Evolutionary conservation across 805 yeast genomes (phyloP).

Genomic region (Cyberlindnera xylosilytica): DNA sequence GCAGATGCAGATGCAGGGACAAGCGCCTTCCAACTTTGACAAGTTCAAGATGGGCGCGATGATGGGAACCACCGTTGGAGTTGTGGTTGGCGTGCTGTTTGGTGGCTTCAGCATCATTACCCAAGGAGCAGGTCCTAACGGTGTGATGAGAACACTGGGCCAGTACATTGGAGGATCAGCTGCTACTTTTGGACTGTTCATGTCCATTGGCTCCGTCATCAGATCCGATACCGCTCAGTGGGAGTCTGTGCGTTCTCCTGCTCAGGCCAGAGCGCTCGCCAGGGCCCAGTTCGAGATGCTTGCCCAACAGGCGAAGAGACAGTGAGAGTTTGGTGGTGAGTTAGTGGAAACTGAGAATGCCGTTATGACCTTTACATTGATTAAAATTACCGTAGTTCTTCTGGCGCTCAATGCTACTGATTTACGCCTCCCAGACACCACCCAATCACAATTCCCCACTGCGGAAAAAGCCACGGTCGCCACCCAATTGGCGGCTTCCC

Average conservation of each 20-base stretch:
- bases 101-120: constrained; percentile 91
- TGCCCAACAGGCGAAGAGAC: constrained; percentile 20
- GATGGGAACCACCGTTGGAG: constrained; percentile 87
- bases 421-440: not conserved
- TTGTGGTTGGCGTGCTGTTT: constrained; percentile 89
- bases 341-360: too few relatives aligned
- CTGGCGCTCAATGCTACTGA: not conserved
- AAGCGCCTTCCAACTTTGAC: constrained; percentile 84
- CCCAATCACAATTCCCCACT: not conserved
- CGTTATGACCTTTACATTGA: too few relatives aligned
- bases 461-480: too few relatives aligned
- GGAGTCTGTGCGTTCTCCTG: constrained; percentile 29
- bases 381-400: too few relatives aligned
- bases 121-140: constrained; percentile 98
- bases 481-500: too few relatives aligned
- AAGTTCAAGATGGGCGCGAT: constrained; percentile 98
- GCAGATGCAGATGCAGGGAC: constrained; percentile 50
- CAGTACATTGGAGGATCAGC: constrained; percentile 96
- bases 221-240: constrained; percentile 55
- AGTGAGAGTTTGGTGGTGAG: too few relatives aligned
- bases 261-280: constrained; percentile 39
- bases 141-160: constrained; percentile 93
- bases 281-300: constrained; percentile 38
- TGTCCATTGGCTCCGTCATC: constrained; percentile 93
- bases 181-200: constrained; percentile 92